phyloP scores from a whole-genome alignment of 106 monocot genomes.

The Acorus calamus region DNA sequence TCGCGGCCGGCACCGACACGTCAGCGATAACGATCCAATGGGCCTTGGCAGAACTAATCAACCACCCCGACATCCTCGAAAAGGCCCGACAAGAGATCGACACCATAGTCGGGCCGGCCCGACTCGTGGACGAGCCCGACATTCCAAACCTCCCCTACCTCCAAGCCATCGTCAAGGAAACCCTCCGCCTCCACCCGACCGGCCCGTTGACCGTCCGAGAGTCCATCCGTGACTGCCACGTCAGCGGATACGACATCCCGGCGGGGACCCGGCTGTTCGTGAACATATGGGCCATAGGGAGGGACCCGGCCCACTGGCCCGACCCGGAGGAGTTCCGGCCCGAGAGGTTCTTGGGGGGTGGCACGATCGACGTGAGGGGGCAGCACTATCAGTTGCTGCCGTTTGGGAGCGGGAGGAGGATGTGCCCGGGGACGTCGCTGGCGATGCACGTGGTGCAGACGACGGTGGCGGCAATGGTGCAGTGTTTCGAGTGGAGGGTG shows the following conservation, averaged over 20 bases:
- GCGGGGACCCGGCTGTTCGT: slow-evolving; percentile 10
- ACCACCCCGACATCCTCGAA: slow-evolving; percentile 7
- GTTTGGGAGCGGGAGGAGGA: slow-evolving; percentile 33
- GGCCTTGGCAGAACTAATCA: slow-evolving; percentile 27
- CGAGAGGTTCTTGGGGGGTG: slow-evolving; percentile 8
- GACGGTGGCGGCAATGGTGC: slow-evolving; percentile 16
- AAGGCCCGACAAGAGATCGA: slow-evolving; percentile 16
- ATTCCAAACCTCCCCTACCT: background rate
- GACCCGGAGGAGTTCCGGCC: slow-evolving; percentile 10
- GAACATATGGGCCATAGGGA: slow-evolving; percentile 21
- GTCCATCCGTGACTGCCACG: slow-evolving; percentile 6
- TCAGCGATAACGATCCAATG: slow-evolving; percentile 17
- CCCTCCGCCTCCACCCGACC: slow-evolving; percentile 9
- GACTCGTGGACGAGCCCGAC: slow-evolving; percentile 18
- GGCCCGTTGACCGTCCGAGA: slow-evolving; percentile 11
- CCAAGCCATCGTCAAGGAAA: too few species aligned
- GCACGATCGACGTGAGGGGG: slow-evolving; percentile 1
- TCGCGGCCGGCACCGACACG: slow-evolving; percentile 12
- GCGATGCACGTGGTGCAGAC: slow-evolving; percentile 20
- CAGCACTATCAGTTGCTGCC: slow-evolving; percentile 26
- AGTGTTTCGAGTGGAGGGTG: slow-evolving; percentile 31
- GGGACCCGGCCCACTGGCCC: slow-evolving; percentile 13
- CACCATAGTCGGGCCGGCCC: slow-evolving; percentile 1
- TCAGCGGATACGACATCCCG: slow-evolving; percentile 15
- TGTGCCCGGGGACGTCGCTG: slow-evolving; percentile 16